Percentiles rank a stretch among this genome's conserved stretches.
These are phyloP conservation scores for Aurifilum marmelostoma DNA, from an alignment of 2,329 filamentous ascomycete species.

Conservation along the genomic window DNA sequence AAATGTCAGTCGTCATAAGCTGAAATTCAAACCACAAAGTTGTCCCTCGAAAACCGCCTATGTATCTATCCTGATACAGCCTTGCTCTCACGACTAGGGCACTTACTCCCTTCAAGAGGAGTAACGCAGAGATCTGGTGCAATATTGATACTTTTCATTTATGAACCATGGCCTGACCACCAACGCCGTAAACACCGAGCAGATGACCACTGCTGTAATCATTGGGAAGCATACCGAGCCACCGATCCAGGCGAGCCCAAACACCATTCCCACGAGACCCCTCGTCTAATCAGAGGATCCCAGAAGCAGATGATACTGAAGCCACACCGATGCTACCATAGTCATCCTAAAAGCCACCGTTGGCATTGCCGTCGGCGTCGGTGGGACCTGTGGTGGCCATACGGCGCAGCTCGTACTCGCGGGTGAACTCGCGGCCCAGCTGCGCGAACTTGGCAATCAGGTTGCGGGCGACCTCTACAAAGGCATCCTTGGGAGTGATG, in stretches of 20 bases:
- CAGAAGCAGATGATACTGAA: constrained; percentile 20
- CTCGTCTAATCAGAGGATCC: not conserved
- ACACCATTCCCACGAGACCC: constrained; percentile 2
- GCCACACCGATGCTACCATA: constrained; percentile 8
- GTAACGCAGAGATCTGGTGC: not conserved
- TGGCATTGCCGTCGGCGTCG: constrained; percentile 35
- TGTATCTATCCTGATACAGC: not conserved
- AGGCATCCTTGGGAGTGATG: constrained; percentile 85
- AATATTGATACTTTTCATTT: constrained; percentile 1
- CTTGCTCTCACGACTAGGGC: not conserved
- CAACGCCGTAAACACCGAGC: constrained; percentile 19
- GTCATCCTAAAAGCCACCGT: constrained; percentile 34
- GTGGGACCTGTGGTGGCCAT: constrained; percentile 72
- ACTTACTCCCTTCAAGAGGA: not conserved
- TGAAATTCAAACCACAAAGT: not conserved
- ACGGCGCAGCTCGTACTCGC: constrained; percentile 87
- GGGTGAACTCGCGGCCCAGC: constrained; percentile 85
- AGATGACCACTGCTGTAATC: constrained; percentile 9
- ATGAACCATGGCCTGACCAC: constrained; percentile 11
- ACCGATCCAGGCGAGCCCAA: constrained; percentile 6
- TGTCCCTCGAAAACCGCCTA: not conserved
- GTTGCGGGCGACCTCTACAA: constrained; percentile 79
- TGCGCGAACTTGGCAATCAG: constrained; percentile 80
- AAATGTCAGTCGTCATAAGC: not conserved
- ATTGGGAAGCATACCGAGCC: constrained; percentile 8